phyloP scores from a whole-genome alignment of 1,284 basidiomycete species.

The Microbotryum silenes-acaulis region DNA sequence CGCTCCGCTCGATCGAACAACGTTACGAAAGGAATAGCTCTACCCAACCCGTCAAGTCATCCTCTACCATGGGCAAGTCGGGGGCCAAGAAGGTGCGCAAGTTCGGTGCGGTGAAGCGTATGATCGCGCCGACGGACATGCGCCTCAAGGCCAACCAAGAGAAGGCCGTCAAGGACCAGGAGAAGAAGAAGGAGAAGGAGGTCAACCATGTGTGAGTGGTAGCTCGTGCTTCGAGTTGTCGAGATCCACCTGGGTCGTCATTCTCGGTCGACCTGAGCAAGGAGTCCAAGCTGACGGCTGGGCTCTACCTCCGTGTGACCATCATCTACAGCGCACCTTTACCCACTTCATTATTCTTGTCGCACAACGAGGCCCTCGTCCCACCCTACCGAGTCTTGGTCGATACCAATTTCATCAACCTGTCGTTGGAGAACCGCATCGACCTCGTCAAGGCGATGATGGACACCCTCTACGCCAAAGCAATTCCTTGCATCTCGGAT shows the following conservation, averaged over 20 bases:
- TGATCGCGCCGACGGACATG: constrained; percentile 90
- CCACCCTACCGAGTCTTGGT: constrained; percentile 96
- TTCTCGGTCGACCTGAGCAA: neutral
- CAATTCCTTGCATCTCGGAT: constrained; percentile 96
- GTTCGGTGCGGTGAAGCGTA: constrained; percentile 63
- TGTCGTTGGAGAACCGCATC: constrained; percentile 94
- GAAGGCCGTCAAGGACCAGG: constrained; percentile 45
- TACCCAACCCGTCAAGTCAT: neutral
- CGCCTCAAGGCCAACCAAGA: constrained; percentile 58
- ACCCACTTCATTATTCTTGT: constrained; percentile 85
- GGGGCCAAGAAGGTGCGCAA: constrained; percentile 24
- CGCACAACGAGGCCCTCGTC: constrained; percentile 90
- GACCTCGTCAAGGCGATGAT: constrained; percentile 97
- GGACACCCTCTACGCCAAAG: constrained; percentile 99
- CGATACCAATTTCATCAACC: constrained; percentile 99
- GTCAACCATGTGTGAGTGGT: constrained; percentile 44
- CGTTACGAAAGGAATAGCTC: neutral
- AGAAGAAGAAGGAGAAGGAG: constrained; percentile 44
- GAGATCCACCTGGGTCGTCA: neutral
- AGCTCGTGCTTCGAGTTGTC: constrained; percentile 13
- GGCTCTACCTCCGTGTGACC: too few species aligned
- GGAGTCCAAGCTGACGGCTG: neutral
- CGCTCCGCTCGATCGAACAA: neutral
- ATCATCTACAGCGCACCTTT: constrained; percentile 56
- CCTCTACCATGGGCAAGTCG: constrained; percentile 19